Conservation (phyloP, 495 filamentous ascomycete species). For the Penicillium desertorum region DNA sequence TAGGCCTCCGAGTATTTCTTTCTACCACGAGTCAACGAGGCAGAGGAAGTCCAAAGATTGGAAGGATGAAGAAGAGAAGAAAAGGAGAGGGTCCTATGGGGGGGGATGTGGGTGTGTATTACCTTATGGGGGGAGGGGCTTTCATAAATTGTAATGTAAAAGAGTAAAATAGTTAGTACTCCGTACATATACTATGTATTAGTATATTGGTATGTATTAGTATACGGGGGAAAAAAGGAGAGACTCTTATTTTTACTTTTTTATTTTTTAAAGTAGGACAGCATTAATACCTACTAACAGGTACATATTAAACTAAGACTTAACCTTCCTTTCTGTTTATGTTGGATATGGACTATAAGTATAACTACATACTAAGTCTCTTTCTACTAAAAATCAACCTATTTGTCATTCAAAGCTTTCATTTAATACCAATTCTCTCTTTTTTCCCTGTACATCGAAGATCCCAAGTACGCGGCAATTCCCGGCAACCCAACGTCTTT, state of each 20-base stretch:
- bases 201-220: background rate
- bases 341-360: no score
- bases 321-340: background rate
- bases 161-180: no score
- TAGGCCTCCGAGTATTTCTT: slow-evolving; percentile 18
- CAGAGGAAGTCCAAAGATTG: slow-evolving; percentile 23
- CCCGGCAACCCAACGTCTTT: slow-evolving; percentile 18
- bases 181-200: no score
- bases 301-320: background rate
- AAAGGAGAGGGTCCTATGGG: slow-evolving; percentile 26
- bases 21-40: slow-evolving; percentile 47
- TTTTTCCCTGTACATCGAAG: slow-evolving; percentile 2
- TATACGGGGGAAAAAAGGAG: background rate
- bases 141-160: background rate
- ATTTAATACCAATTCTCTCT: slow-evolving; percentile 1
- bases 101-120: slow-evolving; percentile 19
- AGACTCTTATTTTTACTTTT: background rate
- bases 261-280: slow-evolving; percentile 1
- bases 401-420: background rate
- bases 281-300: background rate
- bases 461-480: slow-evolving; percentile 23
- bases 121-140: slow-evolving; percentile 17
- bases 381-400: background rate
- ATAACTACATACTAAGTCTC: background rate
- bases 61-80: slow-evolving; percentile 21